Percentiles rank a stretch among this genome's conserved stretches.
phyloP scores from a whole-genome alignment of 352 stramenopile species.

The Globisporangium cystogenes region DNA sequence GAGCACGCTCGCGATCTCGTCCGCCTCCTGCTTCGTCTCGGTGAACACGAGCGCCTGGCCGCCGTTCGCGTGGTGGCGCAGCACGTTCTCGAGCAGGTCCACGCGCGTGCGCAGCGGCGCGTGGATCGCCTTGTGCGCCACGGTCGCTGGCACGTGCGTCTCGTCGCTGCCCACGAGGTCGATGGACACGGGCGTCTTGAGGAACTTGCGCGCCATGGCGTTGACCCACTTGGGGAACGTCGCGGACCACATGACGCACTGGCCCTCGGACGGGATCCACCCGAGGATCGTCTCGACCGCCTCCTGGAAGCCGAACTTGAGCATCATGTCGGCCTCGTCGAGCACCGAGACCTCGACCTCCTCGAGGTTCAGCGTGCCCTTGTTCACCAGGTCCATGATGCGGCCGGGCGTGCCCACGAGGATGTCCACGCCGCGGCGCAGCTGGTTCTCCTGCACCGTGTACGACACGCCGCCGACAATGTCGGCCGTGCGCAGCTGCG shows the following conservation, averaged over 20 bases:
- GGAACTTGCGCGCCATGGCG: conserved; percentile 90
- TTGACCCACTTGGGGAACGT: conserved; percentile 96
- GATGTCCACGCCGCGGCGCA: conserved; percentile 91
- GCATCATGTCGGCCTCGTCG: conserved; percentile 98
- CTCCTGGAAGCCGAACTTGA: conserved; percentile 98
- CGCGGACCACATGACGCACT: conserved; percentile 96
- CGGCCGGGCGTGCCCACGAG: conserved; percentile 96
- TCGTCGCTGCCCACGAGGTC: conserved; percentile 91
- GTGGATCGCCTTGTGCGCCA: conserved; percentile 92
- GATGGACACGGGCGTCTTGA: conserved; percentile 91
- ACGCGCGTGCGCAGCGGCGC: conserved; percentile 68
- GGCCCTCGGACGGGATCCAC: conserved; percentile 62
- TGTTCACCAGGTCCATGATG: conserved; percentile 95
- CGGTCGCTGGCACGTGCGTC: conserved; percentile 79
- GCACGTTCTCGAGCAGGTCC: conserved; percentile 59
- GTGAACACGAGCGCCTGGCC: conserved; percentile 95
- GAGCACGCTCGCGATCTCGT: conserved; percentile 92
- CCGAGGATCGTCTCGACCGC: conserved; percentile 94
- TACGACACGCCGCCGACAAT: conserved; percentile 94
- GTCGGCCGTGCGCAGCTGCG: conserved; percentile 87
- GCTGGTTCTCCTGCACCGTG: conserved; percentile 87
- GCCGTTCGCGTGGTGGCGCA: conserved; percentile 58
- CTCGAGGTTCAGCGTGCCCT: conserved; percentile 89
- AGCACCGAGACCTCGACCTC: conserved; percentile 89
- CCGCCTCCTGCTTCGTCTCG: conserved; percentile 94